Base-by-base conservation (phyloP, 805 yeast genomes). In the Saccharomyces kudriavzevii region DNA sequence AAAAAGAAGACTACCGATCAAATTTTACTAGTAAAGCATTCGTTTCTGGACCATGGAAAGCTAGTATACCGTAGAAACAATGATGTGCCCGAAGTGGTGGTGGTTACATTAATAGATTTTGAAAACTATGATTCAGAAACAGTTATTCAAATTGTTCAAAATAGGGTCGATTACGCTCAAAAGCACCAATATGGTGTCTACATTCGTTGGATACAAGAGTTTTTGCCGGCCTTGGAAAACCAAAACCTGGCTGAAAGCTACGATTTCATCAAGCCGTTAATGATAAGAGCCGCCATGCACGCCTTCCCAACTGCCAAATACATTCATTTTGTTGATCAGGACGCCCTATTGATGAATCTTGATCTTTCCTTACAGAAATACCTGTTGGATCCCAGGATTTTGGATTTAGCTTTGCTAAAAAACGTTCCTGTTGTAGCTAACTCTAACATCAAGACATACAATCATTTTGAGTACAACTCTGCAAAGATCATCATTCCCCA, bases 261-360 rank as follows among this genome's bases (percentile, higher is more conserved):
- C 49, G 69, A 67, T 13, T 61, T 49, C 46, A 54, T 62, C 28
- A 70, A 60, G 57, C 66, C 63, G 26, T 29, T 69, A 52, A 50
- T 64, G 52, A 68, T 89, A 66, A 78, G 95, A 56, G 94, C 91
- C 46, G 97, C 98, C n/a, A 83, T 92, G 85, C 81, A 80, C 67
- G 94, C 96, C 0, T 90, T 90, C 74, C 98, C 98, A 1, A 75
- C 84, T 49, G 87, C 97, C n/a, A 82, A 88, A 67, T 86, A 89
- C 76, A 84, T 91, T 64, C 88, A 97, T 94, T 91, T 83, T 64
- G 66, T 94, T 47, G 96, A 89, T 67, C 80, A 87, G 59, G 82
- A 85, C 62, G 82, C 92, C 0, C 70, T 89, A 51, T 83, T 92
- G 54, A 85, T 87, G 89, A 80, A 88, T 56, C 73, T 82, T 54